phyloP scores from a whole-genome alignment of 2,329 filamentous ascomycete species.

The Colletotrichum destructivum region DNA sequence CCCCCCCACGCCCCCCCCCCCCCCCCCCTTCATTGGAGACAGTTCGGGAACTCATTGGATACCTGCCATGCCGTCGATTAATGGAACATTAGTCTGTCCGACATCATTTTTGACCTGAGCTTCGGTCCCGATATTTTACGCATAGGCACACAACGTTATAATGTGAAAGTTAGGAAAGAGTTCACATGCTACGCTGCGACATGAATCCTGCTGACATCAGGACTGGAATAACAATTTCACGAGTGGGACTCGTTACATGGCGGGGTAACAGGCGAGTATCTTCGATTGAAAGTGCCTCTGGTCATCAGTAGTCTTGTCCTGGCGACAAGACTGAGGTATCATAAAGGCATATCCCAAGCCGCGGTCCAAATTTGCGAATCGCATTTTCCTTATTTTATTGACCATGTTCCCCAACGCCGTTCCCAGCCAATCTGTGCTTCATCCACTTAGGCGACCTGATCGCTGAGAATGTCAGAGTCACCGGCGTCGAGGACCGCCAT shows the following conservation, averaged over 20 bases:
- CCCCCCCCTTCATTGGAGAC: too few relatives aligned
- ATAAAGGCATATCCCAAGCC: conserved; percentile 35
- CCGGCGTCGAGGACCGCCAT: conserved; percentile 98
- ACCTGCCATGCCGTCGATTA: too few relatives aligned
- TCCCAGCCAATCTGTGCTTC: conserved; percentile 36
- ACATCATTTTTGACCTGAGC: too few relatives aligned
- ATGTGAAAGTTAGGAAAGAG: too few relatives aligned
- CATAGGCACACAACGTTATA: too few relatives aligned
- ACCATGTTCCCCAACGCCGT: conserved; percentile 61
- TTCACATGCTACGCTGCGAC: too few relatives aligned
- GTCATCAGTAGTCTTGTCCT: conserved; percentile 28
- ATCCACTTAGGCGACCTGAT: conserved; percentile 73
- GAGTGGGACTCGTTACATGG: conserved; percentile 9
- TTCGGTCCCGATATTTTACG: too few relatives aligned
- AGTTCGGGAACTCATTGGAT: too few relatives aligned
- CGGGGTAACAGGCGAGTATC: conserved; percentile 41
- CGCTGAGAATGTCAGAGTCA: conserved; percentile 96
- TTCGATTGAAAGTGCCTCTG: conserved; percentile 39
- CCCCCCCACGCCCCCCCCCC: too few relatives aligned
- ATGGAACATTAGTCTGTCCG: too few relatives aligned
- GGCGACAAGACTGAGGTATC: conserved; percentile 35
- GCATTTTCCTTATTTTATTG: conserved; percentile 35
- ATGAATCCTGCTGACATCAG: too few relatives aligned
- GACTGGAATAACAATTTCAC: background rate
- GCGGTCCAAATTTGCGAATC: conserved; percentile 29